A percentile compares a stretch with the other conserved stretches of the same genome.
Conservation (phyloP, 208 protist species). For the Wallacemonas collosoma region DNA sequence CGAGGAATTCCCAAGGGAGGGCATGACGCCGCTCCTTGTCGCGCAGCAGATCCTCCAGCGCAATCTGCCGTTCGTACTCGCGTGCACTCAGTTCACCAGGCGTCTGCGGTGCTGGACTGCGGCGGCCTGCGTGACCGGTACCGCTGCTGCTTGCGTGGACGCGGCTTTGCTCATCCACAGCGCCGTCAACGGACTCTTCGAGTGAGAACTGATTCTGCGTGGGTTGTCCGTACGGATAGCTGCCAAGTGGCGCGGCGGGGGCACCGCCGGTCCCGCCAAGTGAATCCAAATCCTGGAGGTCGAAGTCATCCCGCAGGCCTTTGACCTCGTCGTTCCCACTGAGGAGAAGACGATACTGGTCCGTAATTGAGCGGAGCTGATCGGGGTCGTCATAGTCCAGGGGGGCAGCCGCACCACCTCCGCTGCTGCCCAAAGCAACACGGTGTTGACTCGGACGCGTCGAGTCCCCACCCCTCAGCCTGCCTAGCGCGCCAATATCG, state of each 20-base stretch:
- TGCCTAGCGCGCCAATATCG: background rate
- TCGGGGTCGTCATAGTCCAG: slow-evolving; percentile 34
- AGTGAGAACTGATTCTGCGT: slow-evolving; percentile 29
- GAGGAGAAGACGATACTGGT: slow-evolving; percentile 60
- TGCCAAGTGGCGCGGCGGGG: background rate
- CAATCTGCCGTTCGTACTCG: slow-evolving; percentile 28
- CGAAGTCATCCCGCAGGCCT: slow-evolving; percentile 71
- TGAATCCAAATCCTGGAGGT: slow-evolving; percentile 39
- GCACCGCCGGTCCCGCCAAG: background rate
- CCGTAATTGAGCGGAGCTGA: slow-evolving; percentile 44
- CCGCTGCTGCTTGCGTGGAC: too few relatives aligned
- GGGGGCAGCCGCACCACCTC: background rate
- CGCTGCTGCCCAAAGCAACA: background rate
- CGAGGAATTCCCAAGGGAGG: slow-evolving; percentile 85
- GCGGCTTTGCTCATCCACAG: too few relatives aligned
- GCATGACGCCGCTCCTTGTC: slow-evolving; percentile 77
- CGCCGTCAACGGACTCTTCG: background rate
- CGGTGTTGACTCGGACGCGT: background rate
- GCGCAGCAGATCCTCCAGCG: slow-evolving; percentile 55
- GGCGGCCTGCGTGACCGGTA: background rate
- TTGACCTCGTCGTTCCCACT: slow-evolving; percentile 64
- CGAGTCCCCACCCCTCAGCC: background rate
- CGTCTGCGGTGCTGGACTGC: slow-evolving; percentile 25
- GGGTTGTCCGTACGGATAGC: slow-evolving; percentile 1
- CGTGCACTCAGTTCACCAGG: slow-evolving; percentile 11